Evolutionary conservation across 2,329 filamentous ascomycete species (phyloP).

Genomic region (Aspergillus fischeri): DNA sequence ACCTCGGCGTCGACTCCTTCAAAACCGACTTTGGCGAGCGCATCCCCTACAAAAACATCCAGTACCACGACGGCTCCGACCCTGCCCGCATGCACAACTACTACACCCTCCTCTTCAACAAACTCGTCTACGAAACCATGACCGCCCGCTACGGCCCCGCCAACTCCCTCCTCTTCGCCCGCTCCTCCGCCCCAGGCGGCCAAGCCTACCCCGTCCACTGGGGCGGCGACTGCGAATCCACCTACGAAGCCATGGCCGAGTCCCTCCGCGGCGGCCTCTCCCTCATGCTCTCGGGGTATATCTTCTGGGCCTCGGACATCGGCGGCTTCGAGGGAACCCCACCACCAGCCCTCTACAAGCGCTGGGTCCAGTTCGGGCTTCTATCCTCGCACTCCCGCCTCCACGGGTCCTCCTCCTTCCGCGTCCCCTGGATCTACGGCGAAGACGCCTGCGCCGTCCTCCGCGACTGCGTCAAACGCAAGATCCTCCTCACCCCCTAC

Average conservation of each 20-base stretch:
- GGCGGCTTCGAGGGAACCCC: slow-evolving; percentile 68
- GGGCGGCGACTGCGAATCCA: slow-evolving; percentile 73
- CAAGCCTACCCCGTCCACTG: slow-evolving; percentile 68
- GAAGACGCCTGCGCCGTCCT: slow-evolving; percentile 58
- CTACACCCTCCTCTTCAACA: slow-evolving; percentile 71
- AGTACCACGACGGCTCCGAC: slow-evolving; percentile 60
- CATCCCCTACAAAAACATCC: slow-evolving; percentile 61
- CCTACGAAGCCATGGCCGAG: slow-evolving; percentile 69
- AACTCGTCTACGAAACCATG: slow-evolving; percentile 63
- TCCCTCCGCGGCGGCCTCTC: slow-evolving; percentile 63
- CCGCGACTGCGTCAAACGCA: slow-evolving; percentile 50
- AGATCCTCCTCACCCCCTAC: slow-evolving; percentile 57
- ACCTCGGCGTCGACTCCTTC: slow-evolving; percentile 66
- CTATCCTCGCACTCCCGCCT: slow-evolving; percentile 67
- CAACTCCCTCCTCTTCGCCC: slow-evolving; percentile 63
- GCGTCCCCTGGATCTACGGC: slow-evolving; percentile 71
- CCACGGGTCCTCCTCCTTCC: slow-evolving; percentile 66
- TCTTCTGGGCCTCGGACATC: slow-evolving; percentile 68
- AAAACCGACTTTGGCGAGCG: slow-evolving; percentile 75
- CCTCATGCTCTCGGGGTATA: slow-evolving; percentile 61
- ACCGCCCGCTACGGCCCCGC: slow-evolving; percentile 49
- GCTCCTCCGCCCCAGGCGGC: slow-evolving; percentile 62
- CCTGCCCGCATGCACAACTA: slow-evolving; percentile 70
- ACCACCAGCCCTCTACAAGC: slow-evolving; percentile 67
- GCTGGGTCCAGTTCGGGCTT: slow-evolving; percentile 73